These are phyloP conservation scores for Didymella sp. DNA, from an alignment of 2,329 filamentous ascomycete species.

Conservation along the genomic window DNA sequence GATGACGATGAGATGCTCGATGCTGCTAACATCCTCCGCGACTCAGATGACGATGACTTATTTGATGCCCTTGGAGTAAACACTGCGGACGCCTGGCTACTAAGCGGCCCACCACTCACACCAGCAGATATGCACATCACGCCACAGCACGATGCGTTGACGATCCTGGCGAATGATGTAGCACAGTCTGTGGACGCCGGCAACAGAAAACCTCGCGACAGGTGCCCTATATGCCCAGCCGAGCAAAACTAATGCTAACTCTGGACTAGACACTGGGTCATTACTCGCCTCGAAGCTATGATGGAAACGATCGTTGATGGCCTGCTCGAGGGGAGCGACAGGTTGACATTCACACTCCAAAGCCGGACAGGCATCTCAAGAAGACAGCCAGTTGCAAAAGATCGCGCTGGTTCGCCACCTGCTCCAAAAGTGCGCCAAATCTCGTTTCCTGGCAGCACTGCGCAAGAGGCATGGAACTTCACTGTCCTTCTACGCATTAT, in stretches of 20 bases:
- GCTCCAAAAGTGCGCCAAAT: slow-evolving; percentile 35
- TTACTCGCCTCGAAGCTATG: slow-evolving; percentile 63
- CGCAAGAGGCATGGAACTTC: slow-evolving; percentile 66
- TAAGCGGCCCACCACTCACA: slow-evolving; percentile 9
- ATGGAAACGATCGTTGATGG: slow-evolving; percentile 61
- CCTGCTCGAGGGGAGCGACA: slow-evolving; percentile 56
- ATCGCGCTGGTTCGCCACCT: slow-evolving; percentile 14
- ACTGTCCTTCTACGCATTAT: slow-evolving; percentile 63
- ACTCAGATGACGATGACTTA: slow-evolving; percentile 3
- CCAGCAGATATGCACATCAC: neutral
- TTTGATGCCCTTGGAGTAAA: slow-evolving; percentile 9
- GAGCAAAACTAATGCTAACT: slow-evolving; percentile 13
- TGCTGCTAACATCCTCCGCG: neutral
- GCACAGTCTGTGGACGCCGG: neutral
- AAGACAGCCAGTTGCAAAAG: slow-evolving; percentile 18
- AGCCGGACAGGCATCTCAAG: slow-evolving; percentile 39
- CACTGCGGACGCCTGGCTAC: slow-evolving; percentile 15
- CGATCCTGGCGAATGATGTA: neutral
- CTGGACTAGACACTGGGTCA: slow-evolving; percentile 47
- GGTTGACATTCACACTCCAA: slow-evolving; percentile 59
- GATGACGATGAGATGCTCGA: slow-evolving; percentile 34
- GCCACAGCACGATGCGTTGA: neutral
- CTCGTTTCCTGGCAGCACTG: slow-evolving; percentile 62
- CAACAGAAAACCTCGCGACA: slow-evolving; percentile 17
- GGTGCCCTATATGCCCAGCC: slow-evolving; percentile 10